Evolutionary conservation across 257 asterid genomes (phyloP).

Genomic region (Cinchona pubescens): DNA sequence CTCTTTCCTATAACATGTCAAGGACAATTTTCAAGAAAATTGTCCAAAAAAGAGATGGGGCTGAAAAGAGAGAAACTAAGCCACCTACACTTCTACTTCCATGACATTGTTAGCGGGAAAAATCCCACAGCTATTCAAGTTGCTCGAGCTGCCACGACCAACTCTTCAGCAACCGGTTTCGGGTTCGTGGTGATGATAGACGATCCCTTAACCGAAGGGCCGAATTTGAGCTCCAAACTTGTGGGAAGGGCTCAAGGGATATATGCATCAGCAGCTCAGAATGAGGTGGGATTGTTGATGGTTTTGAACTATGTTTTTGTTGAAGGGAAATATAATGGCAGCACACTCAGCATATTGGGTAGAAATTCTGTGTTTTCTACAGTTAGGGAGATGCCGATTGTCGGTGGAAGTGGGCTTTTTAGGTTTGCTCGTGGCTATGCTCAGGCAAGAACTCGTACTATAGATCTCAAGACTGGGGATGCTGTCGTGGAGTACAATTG

Average conservation of each 20-base stretch:
- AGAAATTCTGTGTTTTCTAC: slow-evolving; percentile 12
- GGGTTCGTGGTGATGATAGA: slow-evolving; percentile 32
- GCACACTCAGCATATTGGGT: slow-evolving; percentile 35
- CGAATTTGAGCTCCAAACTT: slow-evolving; percentile 20
- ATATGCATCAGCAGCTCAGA: slow-evolving; percentile 24
- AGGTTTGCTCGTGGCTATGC: slow-evolving; percentile 36
- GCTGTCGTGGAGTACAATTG: slow-evolving; percentile 38
- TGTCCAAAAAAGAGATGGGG: slow-evolving; percentile 24
- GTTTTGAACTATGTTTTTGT: slow-evolving; percentile 29
- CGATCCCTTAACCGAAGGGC: slow-evolving; percentile 34
- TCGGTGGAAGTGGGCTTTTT: slow-evolving; percentile 39
- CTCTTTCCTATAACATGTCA: slow-evolving; percentile 21
- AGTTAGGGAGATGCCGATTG: slow-evolving; percentile 37
- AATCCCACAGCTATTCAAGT: slow-evolving; percentile 38
- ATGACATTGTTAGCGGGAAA: slow-evolving; percentile 31
- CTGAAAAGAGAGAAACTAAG: slow-evolving; percentile 31
- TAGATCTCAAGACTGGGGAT: slow-evolving; percentile 20
- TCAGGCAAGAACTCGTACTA: slow-evolving; percentile 25
- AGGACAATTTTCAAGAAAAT: slow-evolving; percentile 31
- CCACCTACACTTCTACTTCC: slow-evolving; percentile 43
- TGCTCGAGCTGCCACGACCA: slow-evolving; percentile 28
- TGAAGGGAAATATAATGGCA: slow-evolving; percentile 37
- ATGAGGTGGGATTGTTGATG: slow-evolving; percentile 22
- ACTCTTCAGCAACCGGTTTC: slow-evolving; percentile 25
- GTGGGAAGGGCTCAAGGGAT: slow-evolving; percentile 42